Percentiles rank a stretch among this genome's conserved stretches.
Evolutionary conservation across 805 yeast species (phyloP).

Genomic region (Wickerhamomyces subpelliculosus): DNA sequence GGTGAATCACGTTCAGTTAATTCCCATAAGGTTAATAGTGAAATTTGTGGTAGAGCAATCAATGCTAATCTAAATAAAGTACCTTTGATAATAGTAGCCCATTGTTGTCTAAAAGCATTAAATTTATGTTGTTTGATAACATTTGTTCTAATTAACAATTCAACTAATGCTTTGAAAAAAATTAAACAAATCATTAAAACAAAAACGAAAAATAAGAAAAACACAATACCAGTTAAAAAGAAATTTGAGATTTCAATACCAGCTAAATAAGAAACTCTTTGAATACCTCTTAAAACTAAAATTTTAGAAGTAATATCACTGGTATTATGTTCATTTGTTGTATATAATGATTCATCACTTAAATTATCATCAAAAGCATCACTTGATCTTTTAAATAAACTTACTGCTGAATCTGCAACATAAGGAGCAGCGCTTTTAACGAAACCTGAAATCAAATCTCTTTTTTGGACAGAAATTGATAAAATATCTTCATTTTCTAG

Average conservation of each 20-base stretch:
- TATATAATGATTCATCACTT: conserved; percentile 46
- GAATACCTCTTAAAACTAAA: conserved; percentile 81
- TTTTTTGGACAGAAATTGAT: conserved; percentile 82
- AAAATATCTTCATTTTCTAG: conserved; percentile 54
- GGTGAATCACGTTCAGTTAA: conserved; percentile 76
- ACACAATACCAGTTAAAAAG: conserved; percentile 80
- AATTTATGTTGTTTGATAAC: conserved; percentile 57
- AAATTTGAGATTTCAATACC: conserved; percentile 80
- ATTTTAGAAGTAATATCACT: conserved; percentile 56
- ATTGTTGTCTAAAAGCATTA: conserved; percentile 70
- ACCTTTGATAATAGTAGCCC: conserved; percentile 85
- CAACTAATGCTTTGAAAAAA: conserved; percentile 64
- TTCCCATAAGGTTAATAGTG: conserved; percentile 83
- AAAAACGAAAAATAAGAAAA: conserved; percentile 72
- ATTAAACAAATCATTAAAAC: conserved; percentile 48
- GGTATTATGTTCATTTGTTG: conserved; percentile 62
- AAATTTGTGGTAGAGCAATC: conserved; percentile 83
- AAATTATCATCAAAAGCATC: conserved; percentile 44
- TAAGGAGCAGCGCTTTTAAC: conserved; percentile 6
- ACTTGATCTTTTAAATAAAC: conserved; percentile 28
- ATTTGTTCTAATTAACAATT: conserved; percentile 50
- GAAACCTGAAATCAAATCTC: conserved; percentile 12
- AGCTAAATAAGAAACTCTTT: conserved; percentile 82
- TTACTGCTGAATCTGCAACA: conserved; percentile 11
- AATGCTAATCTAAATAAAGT: conserved; percentile 75